Evolutionary conservation across 441 rosid species (phyloP).

Genomic region (Euphorbia corollata): DNA sequence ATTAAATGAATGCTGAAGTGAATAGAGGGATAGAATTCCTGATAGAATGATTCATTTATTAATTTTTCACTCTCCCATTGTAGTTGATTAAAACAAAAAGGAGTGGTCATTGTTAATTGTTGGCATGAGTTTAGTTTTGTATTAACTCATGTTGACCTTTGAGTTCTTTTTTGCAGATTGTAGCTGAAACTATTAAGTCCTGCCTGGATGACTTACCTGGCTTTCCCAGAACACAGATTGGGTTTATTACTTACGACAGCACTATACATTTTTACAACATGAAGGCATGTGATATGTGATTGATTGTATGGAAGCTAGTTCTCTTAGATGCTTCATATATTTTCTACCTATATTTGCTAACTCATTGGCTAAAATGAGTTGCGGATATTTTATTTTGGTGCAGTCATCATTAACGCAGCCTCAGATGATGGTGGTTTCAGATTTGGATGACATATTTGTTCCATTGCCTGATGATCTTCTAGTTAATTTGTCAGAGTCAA

Average conservation of each 20-base stretch:
- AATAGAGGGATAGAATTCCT: not conserved
- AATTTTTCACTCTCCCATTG: not conserved
- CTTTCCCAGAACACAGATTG: slow-evolving; percentile 95
- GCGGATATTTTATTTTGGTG: slow-evolving; percentile 29
- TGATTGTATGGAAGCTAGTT: slow-evolving; percentile 17
- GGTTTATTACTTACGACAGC: slow-evolving; percentile 96
- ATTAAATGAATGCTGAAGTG: not conserved
- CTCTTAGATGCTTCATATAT: slow-evolving; percentile 11
- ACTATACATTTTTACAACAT: slow-evolving; percentile 91
- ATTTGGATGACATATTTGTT: slow-evolving; percentile 84
- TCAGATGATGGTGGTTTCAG: slow-evolving; percentile 99
- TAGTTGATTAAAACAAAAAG: not conserved
- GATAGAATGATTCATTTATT: slow-evolving; percentile 1
- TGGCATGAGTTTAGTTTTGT: not conserved
- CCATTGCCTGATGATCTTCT: slow-evolving; percentile 98
- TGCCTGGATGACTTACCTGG: slow-evolving; percentile 95
- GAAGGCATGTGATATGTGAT: slow-evolving; percentile 59
- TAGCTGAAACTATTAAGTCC: slow-evolving; percentile 85
- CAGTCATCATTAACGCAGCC: slow-evolving; percentile 98
- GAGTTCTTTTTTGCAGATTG: slow-evolving; percentile 42
- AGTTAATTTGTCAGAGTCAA: slow-evolving; percentile 96
- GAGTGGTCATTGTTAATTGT: not conserved
- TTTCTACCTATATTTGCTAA: not conserved
- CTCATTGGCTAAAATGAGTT: slow-evolving; percentile 16
- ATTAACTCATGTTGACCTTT: slow-evolving; percentile 3